Evolutionary conservation across 2,329 filamentous ascomycete genomes (phyloP), one percentile per base, ranked within the genome.

Genomic region (Pyrenochaeta sp.): DNA sequence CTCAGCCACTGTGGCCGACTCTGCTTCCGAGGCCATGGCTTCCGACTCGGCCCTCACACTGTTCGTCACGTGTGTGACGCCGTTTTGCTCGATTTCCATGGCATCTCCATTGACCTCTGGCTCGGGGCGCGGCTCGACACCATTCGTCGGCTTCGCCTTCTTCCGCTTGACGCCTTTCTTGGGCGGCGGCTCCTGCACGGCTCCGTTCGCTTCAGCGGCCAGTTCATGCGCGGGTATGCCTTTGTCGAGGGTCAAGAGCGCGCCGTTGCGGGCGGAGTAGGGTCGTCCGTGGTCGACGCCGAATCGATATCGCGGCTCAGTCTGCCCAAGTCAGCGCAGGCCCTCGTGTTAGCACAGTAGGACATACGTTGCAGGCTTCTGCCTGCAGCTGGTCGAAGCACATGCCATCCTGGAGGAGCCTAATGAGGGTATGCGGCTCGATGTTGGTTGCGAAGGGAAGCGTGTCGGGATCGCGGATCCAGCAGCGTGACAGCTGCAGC

Each of bases 341-440:
- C 19, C 19, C n/a, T 9, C 15, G 5, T 1, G 30, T 25, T 12
- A 44, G 19, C 12, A 13, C 8, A 9, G 34, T 10, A 42, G 30
- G 25, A 68, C 75, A 50, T 70, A 77, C 76, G 50, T 71, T 67
- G 48, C 63, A 70, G 19, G 74, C 72, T 53, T 77, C 69, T 22
- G 77, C 73, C 61, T 77, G 75, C 55, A 79, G 66, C 57, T 80
- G 75, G 66, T 84, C 82, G 58, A 82, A 77, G 64, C 73, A 78
- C 45, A 90, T 77, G 53, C 87, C 88, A 71, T 89, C 87, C 69
- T 90, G 88, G 34, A 90, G 84, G 52, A 90, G 79, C 44, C 83
- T 81, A 45, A 90, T 80, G 57, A 90, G 79, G 37, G 86, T 84
- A 71, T 87, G 84, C 36, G 84, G 82, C 67, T 82, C 83, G 68